Conservation (phyloP, 148 eudicot species). For the Dysphania ambrosioides region DNA sequence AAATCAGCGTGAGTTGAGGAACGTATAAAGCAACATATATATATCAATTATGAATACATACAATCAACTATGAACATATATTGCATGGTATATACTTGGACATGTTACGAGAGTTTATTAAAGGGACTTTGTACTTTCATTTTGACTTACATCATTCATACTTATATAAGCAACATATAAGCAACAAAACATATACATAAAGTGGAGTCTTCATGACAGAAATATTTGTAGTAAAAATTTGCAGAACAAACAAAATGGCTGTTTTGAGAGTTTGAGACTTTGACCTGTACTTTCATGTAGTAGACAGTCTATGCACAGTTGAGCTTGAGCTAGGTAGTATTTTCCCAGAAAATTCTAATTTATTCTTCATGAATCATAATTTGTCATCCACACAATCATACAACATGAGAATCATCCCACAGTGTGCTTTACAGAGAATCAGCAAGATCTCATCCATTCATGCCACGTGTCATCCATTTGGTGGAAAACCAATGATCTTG, state of each 20-base stretch:
- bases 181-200: too few relatives aligned
- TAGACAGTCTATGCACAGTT: not conserved
- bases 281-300: slow-evolving; percentile 3
- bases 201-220: too few relatives aligned
- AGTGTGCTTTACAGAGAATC: slow-evolving; percentile 24
- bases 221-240: not conserved
- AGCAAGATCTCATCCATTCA: slow-evolving; percentile 40
- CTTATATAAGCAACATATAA: too few relatives aligned
- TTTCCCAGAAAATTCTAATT: slow-evolving; percentile 13
- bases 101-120: too few relatives aligned
- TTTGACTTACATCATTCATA: too few relatives aligned
- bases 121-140: too few relatives aligned
- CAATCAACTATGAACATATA: too few relatives aligned
- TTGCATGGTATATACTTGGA: too few relatives aligned
- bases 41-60: too few relatives aligned
- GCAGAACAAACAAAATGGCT: not conserved
- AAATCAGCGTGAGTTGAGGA: too few relatives aligned
- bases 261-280: not conserved
- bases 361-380: not conserved
- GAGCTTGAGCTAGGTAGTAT: not conserved
- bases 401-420: slow-evolving; percentile 11
- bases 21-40: too few relatives aligned
- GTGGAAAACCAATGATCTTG: slow-evolving; percentile 37
- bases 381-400: slow-evolving; percentile 28
- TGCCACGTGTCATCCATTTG: slow-evolving; percentile 47